phyloP scores from a whole-genome alignment of 495 filamentous ascomycete genomes.

The Penicillium bovifimosum region DNA sequence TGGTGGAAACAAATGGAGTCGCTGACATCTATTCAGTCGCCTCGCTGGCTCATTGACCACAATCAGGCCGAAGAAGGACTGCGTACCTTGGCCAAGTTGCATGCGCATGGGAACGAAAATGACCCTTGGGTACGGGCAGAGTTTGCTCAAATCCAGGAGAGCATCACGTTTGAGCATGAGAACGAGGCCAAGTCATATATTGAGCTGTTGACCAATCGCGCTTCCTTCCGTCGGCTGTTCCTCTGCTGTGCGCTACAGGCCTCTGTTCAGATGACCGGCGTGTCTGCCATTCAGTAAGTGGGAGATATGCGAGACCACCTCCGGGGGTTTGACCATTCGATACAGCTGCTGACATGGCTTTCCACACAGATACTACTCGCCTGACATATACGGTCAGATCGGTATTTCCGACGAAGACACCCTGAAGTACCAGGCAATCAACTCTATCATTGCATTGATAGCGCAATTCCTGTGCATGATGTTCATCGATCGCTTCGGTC shows the following conservation, averaged over 20 bases:
- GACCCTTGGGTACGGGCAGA: slow-evolving; percentile 43
- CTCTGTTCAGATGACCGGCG: slow-evolving; percentile 67
- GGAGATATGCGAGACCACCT: background rate
- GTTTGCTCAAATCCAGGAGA: slow-evolving; percentile 39
- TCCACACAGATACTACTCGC: slow-evolving; percentile 54
- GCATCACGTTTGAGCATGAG: slow-evolving; percentile 45
- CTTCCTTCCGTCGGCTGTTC: slow-evolving; percentile 64
- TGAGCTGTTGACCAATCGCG: slow-evolving; percentile 59
- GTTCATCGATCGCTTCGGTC: slow-evolving; percentile 60
- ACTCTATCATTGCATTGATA: slow-evolving; percentile 59
- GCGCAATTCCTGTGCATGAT: slow-evolving; percentile 63
- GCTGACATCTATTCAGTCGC: slow-evolving; percentile 31
- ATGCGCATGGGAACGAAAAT: slow-evolving; percentile 41
- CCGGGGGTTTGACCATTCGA: no score
- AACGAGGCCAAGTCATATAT: slow-evolving; percentile 63
- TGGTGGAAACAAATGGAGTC: background rate
- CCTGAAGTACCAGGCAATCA: slow-evolving; percentile 67
- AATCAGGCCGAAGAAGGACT: slow-evolving; percentile 45
- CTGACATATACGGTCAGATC: slow-evolving; percentile 62
- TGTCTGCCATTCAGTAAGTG: slow-evolving; percentile 59
- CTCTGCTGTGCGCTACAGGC: slow-evolving; percentile 63
- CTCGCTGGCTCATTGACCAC: slow-evolving; percentile 52
- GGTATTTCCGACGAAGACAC: slow-evolving; percentile 59
- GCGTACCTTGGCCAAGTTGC: slow-evolving; percentile 45
- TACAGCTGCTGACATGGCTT: background rate